Conservation (phyloP, 2,329 filamentous ascomycete genomes). For the Fusarium sp. region DNA sequence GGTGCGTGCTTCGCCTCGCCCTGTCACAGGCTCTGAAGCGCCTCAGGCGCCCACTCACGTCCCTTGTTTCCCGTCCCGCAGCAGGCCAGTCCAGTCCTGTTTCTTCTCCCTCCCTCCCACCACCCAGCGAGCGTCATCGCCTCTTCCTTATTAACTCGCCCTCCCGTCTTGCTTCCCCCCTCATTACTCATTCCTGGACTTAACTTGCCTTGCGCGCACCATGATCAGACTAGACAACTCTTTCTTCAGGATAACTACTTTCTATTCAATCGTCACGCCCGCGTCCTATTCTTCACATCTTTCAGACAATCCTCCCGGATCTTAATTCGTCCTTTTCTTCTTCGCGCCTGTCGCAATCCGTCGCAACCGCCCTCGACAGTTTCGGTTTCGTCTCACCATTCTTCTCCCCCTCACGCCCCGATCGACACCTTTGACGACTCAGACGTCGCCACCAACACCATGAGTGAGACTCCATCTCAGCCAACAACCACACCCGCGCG, state of each 20-base stretch:
- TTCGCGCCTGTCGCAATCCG: constrained; percentile 28
- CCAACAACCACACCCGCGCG: constrained; percentile 51
- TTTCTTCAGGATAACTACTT: constrained; percentile 36
- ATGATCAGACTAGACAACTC: constrained; percentile 41
- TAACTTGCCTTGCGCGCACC: constrained; percentile 34
- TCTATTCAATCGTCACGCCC: constrained; percentile 32
- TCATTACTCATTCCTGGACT: constrained; percentile 28
- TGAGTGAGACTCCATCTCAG: constrained; percentile 51
- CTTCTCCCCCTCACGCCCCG: background rate
- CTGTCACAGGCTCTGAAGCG: constrained; percentile 6
- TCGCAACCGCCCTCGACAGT: constrained; percentile 8
- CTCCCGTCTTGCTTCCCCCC: constrained; percentile 25
- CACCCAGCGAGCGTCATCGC: constrained; percentile 35
- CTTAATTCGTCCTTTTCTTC: constrained; percentile 26
- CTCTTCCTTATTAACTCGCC: constrained; percentile 30
- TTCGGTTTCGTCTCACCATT: constrained; percentile 11
- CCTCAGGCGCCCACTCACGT: constrained; percentile 23
- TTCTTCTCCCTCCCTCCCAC: constrained; percentile 21
- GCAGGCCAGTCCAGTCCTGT: constrained; percentile 10
- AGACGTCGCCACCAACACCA: constrained; percentile 34
- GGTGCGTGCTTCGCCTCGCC: constrained; percentile 1
- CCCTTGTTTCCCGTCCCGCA: background rate
- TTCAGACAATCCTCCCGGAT: constrained; percentile 34
- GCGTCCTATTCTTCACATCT: constrained; percentile 27
- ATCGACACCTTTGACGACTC: constrained; percentile 1